Percentiles rank a stretch among this genome's conserved stretches.
Conservation (phyloP, 306 rosid genomes). For the Spatholobus suberectus region DNA sequence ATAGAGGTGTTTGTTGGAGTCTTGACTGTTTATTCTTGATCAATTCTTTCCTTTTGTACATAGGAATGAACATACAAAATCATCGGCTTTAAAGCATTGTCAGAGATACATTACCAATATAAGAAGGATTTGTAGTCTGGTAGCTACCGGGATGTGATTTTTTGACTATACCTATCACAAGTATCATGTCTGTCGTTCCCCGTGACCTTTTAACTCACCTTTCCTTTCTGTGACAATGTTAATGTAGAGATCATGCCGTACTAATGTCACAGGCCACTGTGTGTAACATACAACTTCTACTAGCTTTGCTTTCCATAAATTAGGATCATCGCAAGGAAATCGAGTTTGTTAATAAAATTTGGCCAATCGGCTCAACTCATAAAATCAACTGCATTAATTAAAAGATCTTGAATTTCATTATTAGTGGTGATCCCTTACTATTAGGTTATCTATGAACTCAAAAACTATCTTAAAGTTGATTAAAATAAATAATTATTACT, state of each 20-base stretch:
- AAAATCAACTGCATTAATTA: background rate
- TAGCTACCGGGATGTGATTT: conserved; percentile 37
- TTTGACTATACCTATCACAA: conserved; percentile 26
- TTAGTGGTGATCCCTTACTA: background rate
- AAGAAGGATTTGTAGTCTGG: conserved; percentile 48
- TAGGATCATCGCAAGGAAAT: background rate
- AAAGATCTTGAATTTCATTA: background rate
- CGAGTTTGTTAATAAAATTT: background rate
- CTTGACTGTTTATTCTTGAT: conserved; percentile 46
- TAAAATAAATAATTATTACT: background rate
- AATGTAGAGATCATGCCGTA: conserved; percentile 13
- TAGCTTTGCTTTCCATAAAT: background rate
- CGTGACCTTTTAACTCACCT: conserved; percentile 4
- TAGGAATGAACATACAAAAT: conserved; percentile 54
- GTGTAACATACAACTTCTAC: conserved; percentile 14
- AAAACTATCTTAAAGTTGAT: background rate
- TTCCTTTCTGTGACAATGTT: conserved; percentile 7
- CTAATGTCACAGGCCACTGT: conserved; percentile 11
- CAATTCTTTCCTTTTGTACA: conserved; percentile 61
- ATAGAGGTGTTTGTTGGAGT: conserved; percentile 42
- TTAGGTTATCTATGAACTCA: background rate
- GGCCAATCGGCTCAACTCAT: background rate
- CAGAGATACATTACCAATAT: conserved; percentile 21
- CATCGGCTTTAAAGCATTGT: conserved; percentile 50
- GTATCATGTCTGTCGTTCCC: background rate